Evolutionary conservation across 169 alveolate genomes (phyloP), one percentile per base, ranked within the genome.

Genomic region (Condylostoma magnum): DNA sequence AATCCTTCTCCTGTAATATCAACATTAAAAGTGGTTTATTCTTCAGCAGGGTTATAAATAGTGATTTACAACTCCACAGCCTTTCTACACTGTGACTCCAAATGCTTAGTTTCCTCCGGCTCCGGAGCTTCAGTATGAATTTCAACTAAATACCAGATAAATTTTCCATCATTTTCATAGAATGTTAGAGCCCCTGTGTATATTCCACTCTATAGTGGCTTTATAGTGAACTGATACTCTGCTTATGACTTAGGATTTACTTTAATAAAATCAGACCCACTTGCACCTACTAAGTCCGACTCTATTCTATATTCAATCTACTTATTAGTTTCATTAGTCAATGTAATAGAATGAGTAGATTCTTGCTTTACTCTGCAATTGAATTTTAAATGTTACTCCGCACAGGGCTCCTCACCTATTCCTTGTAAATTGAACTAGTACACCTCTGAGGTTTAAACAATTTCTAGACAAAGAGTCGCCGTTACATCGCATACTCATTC

Each of bases 361-460:
- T 89, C 87, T 84, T 90, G 89, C 67, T 95, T 87, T 0, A 96
- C 97, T 60, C 87, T 83, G 57, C 96, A 92, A 71, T 85, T 86
- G 22, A 85, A 82, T 15, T 89, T 92, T 31, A 89, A 85, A 57
- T 95, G 96, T 43, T 91, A 97, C 73, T 92, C 96, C 8, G 97
- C 96, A 22, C 89, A 63, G 0, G 98, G 98, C 43, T 95, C 97
- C 67, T 95, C 97, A 6, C 95, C 97, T 33, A 83, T 82, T 6
- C 98, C 98, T 51, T 74, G 83, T 18, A 93, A 77, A 22, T 89
- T 91, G 77, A 91, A 95, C 71, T 91, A 95, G 75, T 86, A 91
- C 50, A 87, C 85, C 67, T 95, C 97, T 60, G 86, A 86, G 3
- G 98, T 91, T 4, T 84, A 79, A 48, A 81, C 89, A 78, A 93